Conservation (phyloP, 139 green algal genomes). For the Haematococcus lacustris region DNA sequence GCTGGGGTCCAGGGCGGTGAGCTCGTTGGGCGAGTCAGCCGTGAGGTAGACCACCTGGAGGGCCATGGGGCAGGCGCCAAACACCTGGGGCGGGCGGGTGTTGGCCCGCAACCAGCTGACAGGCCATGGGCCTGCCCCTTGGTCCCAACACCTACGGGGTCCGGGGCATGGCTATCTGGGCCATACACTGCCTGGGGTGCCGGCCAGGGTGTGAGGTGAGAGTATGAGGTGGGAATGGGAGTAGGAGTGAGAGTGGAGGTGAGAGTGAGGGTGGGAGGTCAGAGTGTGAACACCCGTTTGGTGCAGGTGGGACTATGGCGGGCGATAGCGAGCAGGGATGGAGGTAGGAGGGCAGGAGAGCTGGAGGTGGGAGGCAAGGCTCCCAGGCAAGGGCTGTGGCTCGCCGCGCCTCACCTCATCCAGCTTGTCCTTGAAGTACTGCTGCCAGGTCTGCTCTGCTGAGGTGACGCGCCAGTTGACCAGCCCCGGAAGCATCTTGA, state of each 20-base stretch:
- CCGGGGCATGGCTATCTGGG: background rate
- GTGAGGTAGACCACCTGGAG: constrained; percentile 75
- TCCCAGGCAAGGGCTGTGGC: background rate
- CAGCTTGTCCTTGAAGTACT: background rate
- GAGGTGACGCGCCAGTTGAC: background rate
- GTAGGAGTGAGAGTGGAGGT: background rate
- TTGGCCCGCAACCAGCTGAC: background rate
- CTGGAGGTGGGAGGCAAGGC: too few species aligned
- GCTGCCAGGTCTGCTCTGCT: background rate
- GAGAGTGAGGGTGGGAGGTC: background rate
- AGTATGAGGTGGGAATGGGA: background rate
- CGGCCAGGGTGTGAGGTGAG: background rate
- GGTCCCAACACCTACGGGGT: background rate
- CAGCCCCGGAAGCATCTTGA: background rate
- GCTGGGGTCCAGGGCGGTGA: constrained; percentile 53
- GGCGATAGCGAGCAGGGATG: background rate
- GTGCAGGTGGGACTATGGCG: background rate
- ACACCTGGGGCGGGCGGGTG: background rate
- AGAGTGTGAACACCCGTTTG: background rate
- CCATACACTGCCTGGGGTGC: background rate
- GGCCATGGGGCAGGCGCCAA: too few species aligned
- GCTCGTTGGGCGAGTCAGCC: constrained; percentile 60
- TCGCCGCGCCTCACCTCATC: background rate
- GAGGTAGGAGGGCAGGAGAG: too few species aligned
- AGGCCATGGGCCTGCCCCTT: background rate